Percentiles rank a stretch among this genome's conserved stretches.
Conservation (phyloP, 176 grass and related monocot genomes). For the Musa schizocarpa region DNA sequence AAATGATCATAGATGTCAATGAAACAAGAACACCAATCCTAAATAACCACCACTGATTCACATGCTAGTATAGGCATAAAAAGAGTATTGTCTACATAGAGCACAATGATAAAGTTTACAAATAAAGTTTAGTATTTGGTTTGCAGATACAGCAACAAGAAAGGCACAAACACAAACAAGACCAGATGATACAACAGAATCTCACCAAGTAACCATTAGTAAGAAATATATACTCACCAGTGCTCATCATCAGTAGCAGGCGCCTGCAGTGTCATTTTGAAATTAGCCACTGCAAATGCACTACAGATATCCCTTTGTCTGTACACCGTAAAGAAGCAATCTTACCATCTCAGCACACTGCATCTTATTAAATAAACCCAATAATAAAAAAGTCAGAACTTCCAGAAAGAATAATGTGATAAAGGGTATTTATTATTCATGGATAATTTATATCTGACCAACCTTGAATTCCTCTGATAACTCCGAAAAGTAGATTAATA, state of each 20-base stretch:
- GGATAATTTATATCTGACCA: no score
- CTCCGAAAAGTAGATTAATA: no score
- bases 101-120: neutral
- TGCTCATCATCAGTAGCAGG: neutral
- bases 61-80: no score
- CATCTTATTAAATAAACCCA: neutral
- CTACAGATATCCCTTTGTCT: neutral
- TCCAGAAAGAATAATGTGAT: neutral
- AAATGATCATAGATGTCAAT: neutral
- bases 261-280: neutral
- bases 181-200: neutral
- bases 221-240: neutral
- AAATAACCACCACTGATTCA: neutral
- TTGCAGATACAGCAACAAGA: no score
- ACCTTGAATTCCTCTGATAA: no score
- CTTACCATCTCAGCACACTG: neutral
- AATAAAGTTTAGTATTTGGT: no score
- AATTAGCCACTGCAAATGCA: neutral
- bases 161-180: no score
- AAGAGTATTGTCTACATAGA: neutral
- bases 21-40: neutral
- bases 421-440: neutral
- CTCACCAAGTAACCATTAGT: neutral
- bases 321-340: neutral
- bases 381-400: neutral